phyloP scores from a whole-genome alignment of 2,329 filamentous ascomycete genomes.

The Aspergillus novoparasiticus region DNA sequence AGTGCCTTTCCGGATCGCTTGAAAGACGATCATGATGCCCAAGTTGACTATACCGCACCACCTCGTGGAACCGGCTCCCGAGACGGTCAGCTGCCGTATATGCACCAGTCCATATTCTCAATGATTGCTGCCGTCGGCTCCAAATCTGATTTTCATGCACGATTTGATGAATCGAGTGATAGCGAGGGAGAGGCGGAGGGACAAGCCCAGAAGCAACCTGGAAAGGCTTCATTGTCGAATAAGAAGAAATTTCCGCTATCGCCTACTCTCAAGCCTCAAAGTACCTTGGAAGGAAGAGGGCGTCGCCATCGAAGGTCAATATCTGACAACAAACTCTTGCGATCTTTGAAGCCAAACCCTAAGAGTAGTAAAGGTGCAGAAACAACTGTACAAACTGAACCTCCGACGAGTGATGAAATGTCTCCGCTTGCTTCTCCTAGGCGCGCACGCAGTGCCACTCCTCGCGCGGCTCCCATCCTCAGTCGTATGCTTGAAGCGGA shows the following conservation, averaged over 20 bases:
- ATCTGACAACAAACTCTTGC: constrained; percentile 62
- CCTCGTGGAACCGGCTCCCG: constrained; percentile 41
- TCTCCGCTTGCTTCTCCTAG: constrained; percentile 23
- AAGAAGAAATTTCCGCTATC: constrained; percentile 4
- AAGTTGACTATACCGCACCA: constrained; percentile 63
- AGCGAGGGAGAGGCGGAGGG: constrained; percentile 62
- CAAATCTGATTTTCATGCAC: constrained; percentile 76
- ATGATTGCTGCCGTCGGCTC: constrained; percentile 88
- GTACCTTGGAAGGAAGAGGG: constrained; percentile 34
- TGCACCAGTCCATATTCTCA: constrained; percentile 94
- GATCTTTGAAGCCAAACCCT: constrained; percentile 63
- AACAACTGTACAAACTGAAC: constrained; percentile 23
- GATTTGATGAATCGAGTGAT: constrained; percentile 82
- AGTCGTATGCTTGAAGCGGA: constrained; percentile 75
- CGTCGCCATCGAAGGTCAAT: constrained; percentile 60
- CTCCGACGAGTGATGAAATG: constrained; percentile 18
- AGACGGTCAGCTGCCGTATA: constrained; percentile 59
- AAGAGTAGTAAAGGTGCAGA: constrained; percentile 27
- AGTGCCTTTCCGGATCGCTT: constrained; percentile 61
- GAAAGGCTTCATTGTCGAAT: constrained; percentile 10
- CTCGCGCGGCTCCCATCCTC: constrained; percentile 69
- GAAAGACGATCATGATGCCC: constrained; percentile 60
- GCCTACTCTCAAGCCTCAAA: constrained; percentile 4
- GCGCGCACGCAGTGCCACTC: constrained; percentile 38
- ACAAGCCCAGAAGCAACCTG: constrained; percentile 20